phyloP scores from a whole-genome alignment of 805 yeast genomes.

The Cyberlindnera maritima region DNA sequence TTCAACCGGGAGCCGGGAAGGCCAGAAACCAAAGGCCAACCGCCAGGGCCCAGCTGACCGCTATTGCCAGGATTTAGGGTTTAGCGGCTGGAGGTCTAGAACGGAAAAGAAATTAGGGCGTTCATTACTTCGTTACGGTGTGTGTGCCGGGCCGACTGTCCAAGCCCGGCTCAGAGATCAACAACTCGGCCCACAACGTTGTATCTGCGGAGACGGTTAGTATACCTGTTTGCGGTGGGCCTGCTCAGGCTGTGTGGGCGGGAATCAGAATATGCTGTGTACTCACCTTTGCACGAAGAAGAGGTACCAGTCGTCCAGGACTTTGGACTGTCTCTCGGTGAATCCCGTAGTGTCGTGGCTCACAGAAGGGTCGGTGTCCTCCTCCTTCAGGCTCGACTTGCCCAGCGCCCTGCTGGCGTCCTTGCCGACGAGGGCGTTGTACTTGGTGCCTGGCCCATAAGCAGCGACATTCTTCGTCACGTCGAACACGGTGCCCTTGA shows the following conservation, averaged over 20 bases:
- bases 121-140: not conserved
- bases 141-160: not conserved
- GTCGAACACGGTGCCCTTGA: slow-evolving; percentile 76
- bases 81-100: too few species aligned
- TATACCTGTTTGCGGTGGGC: too few species aligned
- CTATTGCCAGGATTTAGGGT: too few species aligned
- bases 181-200: slow-evolving; percentile 18
- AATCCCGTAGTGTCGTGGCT: slow-evolving; percentile 53
- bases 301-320: slow-evolving; percentile 72
- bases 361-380: slow-evolving; percentile 41
- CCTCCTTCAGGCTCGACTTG: slow-evolving; percentile 55
- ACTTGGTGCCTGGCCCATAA: slow-evolving; percentile 77
- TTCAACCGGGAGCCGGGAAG: too few species aligned
- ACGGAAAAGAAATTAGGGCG: too few species aligned
- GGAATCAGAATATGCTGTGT: not conserved
- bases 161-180: not conserved
- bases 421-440: slow-evolving; percentile 68
- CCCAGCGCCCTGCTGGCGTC: slow-evolving; percentile 80
- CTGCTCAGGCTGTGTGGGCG: not conserved
- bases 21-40: too few species aligned
- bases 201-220: slow-evolving; percentile 16
- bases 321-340: slow-evolving; percentile 55
- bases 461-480: slow-evolving; percentile 63
- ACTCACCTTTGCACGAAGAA: slow-evolving; percentile 54
- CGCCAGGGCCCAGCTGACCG: too few species aligned